Conservation (phyloP, 352 stramenopile genomes). For the Globisporangium spiculum region DNA sequence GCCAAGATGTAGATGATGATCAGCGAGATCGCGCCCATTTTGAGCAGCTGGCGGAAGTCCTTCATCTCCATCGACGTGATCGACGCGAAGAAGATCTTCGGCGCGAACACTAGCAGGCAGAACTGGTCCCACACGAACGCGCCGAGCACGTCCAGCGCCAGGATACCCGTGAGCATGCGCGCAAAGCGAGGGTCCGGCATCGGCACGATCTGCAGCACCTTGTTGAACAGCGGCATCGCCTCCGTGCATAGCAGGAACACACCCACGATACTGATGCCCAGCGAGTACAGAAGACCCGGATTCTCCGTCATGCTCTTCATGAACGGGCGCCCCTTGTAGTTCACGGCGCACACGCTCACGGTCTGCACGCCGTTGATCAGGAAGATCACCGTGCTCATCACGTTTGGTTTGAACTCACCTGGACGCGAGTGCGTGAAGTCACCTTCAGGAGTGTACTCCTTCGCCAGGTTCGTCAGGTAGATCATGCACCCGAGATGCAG, state of each 20-base stretch:
- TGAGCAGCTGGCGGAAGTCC: slow-evolving; percentile 77
- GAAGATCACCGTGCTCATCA: slow-evolving; percentile 99
- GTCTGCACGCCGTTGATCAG: slow-evolving; percentile 93
- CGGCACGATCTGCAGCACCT: slow-evolving; percentile 90
- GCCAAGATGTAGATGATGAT: slow-evolving; percentile 84
- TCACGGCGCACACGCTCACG: slow-evolving; percentile 98
- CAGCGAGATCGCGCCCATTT: slow-evolving; percentile 82
- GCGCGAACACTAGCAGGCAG: slow-evolving; percentile 80
- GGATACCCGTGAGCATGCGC: slow-evolving; percentile 71
- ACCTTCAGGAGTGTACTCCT: slow-evolving; percentile 87
- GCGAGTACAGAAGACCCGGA: slow-evolving; percentile 92
- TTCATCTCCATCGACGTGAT: slow-evolving; percentile 72
- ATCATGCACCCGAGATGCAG: slow-evolving; percentile 95
- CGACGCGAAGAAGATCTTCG: slow-evolving; percentile 84
- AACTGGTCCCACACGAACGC: slow-evolving; percentile 87
- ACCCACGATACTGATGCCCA: slow-evolving; percentile 80
- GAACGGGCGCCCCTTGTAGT: slow-evolving; percentile 98
- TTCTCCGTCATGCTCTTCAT: slow-evolving; percentile 98
- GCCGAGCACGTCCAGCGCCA: slow-evolving; percentile 83
- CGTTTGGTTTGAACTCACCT: slow-evolving; percentile 96
- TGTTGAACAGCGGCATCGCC: slow-evolving; percentile 91
- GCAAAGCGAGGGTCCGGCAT: slow-evolving; percentile 88
- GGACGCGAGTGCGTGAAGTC: slow-evolving; percentile 74
- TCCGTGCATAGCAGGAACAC: slow-evolving; percentile 92
- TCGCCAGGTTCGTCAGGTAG: slow-evolving; percentile 87